phyloP scores from a whole-genome alignment of 129 eudicot genomes.

The Calendula officinalis region DNA sequence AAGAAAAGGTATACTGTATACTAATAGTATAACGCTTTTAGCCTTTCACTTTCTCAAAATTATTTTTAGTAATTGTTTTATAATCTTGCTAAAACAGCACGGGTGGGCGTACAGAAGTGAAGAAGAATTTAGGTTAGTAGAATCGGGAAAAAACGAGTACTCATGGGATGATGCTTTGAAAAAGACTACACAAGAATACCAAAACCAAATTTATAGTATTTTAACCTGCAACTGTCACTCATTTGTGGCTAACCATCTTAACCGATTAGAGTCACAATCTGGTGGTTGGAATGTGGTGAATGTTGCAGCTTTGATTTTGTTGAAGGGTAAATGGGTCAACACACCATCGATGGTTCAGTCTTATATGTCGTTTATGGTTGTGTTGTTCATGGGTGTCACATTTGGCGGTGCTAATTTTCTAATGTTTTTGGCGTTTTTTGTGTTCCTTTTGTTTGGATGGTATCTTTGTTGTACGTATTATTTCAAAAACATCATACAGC shows the following conservation, averaged over 20 bases:
- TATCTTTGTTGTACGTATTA: conserved; percentile 65
- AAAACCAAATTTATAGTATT: conserved; percentile 63
- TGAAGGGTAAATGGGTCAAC: conserved; percentile 68
- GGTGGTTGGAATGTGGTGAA: conserved; percentile 81
- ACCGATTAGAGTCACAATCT: conserved; percentile 53
- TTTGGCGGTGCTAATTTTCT: conserved; percentile 66
- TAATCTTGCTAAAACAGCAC: not conserved
- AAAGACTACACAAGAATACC: conserved; percentile 69
- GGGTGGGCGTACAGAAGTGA: conserved; percentile 19
- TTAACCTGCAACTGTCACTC: conserved; percentile 89
- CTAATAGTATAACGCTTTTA: no score
- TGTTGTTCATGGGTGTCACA: conserved; percentile 43
- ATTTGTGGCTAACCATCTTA: conserved; percentile 73
- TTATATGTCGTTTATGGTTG: conserved; percentile 52
- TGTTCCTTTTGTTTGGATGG: conserved; percentile 59
- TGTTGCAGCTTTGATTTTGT: conserved; percentile 57
- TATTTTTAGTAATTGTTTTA: not conserved
- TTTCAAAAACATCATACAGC: conserved; percentile 50
- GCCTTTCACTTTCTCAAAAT: no score
- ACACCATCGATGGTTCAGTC: conserved; percentile 46
- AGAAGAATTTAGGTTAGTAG: conserved; percentile 34
- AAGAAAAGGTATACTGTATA: conserved; percentile 50
- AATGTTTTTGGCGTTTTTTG: conserved; percentile 36
- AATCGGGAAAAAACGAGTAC: conserved; percentile 31
- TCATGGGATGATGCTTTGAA: conserved; percentile 65